Percentiles rank a stretch among this genome's conserved stretches.
These are phyloP conservation scores for Termitomyces titanicus DNA, from an alignment of 768 basidiomycete genomes.

Conservation along the genomic window DNA sequence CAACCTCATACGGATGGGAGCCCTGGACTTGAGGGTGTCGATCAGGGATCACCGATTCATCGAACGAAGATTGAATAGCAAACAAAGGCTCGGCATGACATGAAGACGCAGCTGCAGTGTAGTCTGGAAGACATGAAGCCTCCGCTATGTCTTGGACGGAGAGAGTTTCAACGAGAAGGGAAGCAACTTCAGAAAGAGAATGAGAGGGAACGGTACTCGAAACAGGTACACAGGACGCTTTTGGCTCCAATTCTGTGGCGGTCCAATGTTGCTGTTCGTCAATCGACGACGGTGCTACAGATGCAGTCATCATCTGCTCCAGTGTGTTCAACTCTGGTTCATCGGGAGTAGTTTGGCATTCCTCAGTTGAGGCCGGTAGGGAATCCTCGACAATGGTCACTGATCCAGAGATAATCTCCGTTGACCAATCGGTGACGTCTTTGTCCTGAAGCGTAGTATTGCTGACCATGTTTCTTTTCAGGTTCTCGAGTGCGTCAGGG, in stretches of 20 bases:
- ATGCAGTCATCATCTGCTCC: too few species aligned
- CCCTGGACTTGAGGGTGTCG: not conserved
- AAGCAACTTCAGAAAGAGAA: not conserved
- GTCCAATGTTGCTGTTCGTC: not conserved
- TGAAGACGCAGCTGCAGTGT: not conserved
- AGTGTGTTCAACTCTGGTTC: not conserved
- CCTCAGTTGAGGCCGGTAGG: not conserved
- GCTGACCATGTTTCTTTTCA: not conserved
- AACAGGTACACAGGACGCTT: not conserved
- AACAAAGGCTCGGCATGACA: not conserved
- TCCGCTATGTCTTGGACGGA: not conserved
- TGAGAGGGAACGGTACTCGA: too few species aligned
- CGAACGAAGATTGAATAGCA: not conserved
- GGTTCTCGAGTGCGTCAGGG: not conserved
- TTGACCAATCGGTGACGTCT: not conserved
- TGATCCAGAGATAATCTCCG: not conserved
- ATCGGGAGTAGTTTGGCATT: not conserved
- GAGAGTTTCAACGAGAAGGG: not conserved
- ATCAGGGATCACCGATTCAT: not conserved
- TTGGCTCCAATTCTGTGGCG: too few species aligned
- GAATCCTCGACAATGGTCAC: not conserved
- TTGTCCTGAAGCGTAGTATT: not conserved
- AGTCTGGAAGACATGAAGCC: not conserved
- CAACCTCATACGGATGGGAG: not conserved
- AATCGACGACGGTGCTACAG: not conserved